These are phyloP conservation scores for Draba incana DNA, from an alignment of 345 rosid species.

Conservation along the genomic window DNA sequence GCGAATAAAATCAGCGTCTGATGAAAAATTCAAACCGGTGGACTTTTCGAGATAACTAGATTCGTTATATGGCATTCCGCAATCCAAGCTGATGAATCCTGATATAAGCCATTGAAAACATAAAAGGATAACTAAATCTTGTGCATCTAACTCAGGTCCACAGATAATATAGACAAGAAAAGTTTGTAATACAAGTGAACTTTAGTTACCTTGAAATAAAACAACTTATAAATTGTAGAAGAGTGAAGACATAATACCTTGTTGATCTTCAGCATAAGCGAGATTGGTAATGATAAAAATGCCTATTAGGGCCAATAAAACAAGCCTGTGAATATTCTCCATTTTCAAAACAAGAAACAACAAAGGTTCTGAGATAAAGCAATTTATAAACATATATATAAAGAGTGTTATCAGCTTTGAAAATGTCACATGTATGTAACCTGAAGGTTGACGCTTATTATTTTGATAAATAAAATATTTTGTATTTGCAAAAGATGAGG, in stretches of 20 bases:
- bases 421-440: neutral
- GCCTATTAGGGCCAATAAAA: neutral
- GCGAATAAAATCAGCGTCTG: too few relatives aligned
- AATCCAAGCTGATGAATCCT: too few relatives aligned
- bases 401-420: neutral
- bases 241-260: too few relatives aligned
- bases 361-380: neutral
- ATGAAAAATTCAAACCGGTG: too few relatives aligned
- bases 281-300: neutral
- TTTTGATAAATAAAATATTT: neutral
- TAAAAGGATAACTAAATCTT: too few relatives aligned
- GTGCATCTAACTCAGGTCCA: too few relatives aligned
- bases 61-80: too few relatives aligned
- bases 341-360: neutral
- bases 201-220: too few relatives aligned
- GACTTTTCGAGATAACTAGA: too few relatives aligned
- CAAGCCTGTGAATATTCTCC: neutral
- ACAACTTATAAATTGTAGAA: too few relatives aligned
- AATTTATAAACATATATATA: neutral
- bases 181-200: too few relatives aligned
- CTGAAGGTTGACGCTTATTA: constrained; percentile 1
- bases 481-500: neutral
- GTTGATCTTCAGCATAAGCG: neutral
- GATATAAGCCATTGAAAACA: too few relatives aligned
- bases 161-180: neutral